Evolutionary conservation across 2,329 filamentous ascomycete species (phyloP).

Genomic region (Trichoderma brevicompactum): DNA sequence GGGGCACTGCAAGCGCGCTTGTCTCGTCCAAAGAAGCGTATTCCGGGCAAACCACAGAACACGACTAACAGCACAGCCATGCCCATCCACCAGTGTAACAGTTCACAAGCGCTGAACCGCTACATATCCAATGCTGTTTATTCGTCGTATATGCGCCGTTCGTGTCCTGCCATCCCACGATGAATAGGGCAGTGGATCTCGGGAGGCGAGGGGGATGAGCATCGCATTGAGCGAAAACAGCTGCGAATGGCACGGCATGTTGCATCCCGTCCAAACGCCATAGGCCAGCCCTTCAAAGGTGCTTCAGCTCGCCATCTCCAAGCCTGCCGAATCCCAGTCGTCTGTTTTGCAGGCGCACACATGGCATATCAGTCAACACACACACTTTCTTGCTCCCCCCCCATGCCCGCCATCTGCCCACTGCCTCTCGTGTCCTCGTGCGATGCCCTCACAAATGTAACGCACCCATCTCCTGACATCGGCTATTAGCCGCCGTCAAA

Average conservation of each 20-base stretch:
- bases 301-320: too few relatives aligned
- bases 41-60: neutral
- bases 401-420: neutral
- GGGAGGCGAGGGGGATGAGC: neutral
- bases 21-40: neutral
- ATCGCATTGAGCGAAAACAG: neutral
- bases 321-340: too few relatives aligned
- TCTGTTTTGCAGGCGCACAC: neutral
- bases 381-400: neutral
- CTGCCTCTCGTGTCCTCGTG: neutral
- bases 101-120: neutral
- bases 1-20: neutral
- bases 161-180: neutral
- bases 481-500: constrained; percentile 24
- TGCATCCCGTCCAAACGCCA: constrained; percentile 8
- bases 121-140: neutral
- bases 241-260: neutral
- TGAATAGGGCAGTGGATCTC: neutral
- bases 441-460: constrained; percentile 15
- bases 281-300: too few relatives aligned
- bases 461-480: constrained; percentile 21
- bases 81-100: constrained; percentile 8
- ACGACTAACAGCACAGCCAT: constrained; percentile 7
- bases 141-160: constrained; percentile 15
- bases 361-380: neutral